These are phyloP conservation scores for Psilocybe subaeruginosa DNA, from an alignment of 768 basidiomycete genomes.

Conservation along the genomic window DNA sequence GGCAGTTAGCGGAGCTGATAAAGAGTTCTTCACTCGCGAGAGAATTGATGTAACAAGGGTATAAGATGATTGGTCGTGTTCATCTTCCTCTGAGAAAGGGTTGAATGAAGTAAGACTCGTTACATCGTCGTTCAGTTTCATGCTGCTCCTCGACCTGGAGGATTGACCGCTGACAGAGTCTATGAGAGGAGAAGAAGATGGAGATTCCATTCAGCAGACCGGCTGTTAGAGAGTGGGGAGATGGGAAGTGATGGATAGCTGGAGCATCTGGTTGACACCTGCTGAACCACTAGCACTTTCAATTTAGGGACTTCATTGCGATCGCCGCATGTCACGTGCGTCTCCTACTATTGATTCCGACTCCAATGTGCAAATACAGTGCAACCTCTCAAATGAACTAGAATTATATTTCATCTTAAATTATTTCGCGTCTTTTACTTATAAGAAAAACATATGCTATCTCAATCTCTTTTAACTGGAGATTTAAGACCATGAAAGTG, in stretches of 20 bases:
- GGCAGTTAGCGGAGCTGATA: constrained; percentile 67
- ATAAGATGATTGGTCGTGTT: constrained; percentile 86
- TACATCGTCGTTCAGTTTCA: constrained; percentile 62
- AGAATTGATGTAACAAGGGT: constrained; percentile 81
- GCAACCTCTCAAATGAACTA: not conserved
- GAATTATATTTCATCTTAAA: not conserved
- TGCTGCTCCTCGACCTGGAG: constrained; percentile 65
- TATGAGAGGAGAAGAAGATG: constrained; percentile 35
- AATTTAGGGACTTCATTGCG: not conserved
- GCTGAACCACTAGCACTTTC: not conserved
- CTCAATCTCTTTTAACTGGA: too few relatives aligned
- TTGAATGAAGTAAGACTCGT: constrained; percentile 85
- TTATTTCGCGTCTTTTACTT: not conserved
- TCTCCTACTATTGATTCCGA: not conserved
- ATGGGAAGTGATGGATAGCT: constrained; percentile 6
- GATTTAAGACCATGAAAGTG: too few relatives aligned
- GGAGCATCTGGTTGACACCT: not conserved
- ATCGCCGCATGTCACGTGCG: not conserved
- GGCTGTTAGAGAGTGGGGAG: constrained; percentile 9
- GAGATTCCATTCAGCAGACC: constrained; percentile 29
- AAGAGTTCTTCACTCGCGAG: constrained; percentile 79
- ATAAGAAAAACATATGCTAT: not conserved
- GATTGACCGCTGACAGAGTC: constrained; percentile 43
- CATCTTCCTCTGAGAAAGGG: constrained; percentile 92
- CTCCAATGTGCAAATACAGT: not conserved